Base-by-base conservation (phyloP, 495 filamentous ascomycete species). In the Xylaria grammica region DNA sequence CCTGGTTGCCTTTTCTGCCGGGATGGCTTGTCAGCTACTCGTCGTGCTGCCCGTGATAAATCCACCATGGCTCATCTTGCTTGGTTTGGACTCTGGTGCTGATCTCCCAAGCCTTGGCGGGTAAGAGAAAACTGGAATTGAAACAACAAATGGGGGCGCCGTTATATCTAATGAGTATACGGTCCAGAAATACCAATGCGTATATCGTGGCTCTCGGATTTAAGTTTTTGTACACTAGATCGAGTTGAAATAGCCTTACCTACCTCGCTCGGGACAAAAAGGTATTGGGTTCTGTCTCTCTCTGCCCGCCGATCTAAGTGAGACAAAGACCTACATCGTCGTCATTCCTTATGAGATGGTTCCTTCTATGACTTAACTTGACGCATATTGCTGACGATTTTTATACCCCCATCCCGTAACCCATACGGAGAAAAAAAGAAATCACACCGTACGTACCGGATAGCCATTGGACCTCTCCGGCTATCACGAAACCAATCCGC, bases 71-170 rank as follows among this genome's bases (percentile, higher is more conserved):
- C n/a, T n/a, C n/a, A n/a, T n/a, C n/a, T n/a, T n/a, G n/a, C n/a
- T n/a, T n/a, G n/a, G n/a, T n/a, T n/a, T n/a, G n/a, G 54, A 42
- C 26, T 48, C 22, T 15, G 24, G 27, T 48, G 56, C 56, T 59
- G 42, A 59, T 59, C 56, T 24, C 17, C 42, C 42, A 48, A 48
- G 42, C 3, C 56, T 59, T 59, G 56, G 56, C 56, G 0, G 11
- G 40, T 24, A n/a, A 32, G 26, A 59, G 22, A 13, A 22, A 59
- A 57, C 38, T 48, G 10, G 38, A 59, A 59, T 46, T 58, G 38
- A 36, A 53, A 20, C 29, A 17, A 20, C 32, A 34, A 53, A 5
- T 1, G 52, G 20, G 4, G 38, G 54, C 17, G 26, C 38, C 54
- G 38, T 40, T 58, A 44, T 53, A 55, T 55, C 36, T 40, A 58